These are phyloP conservation scores for Yarrowia osloensis DNA, from an alignment of 805 yeast species.

Conservation along the genomic window DNA sequence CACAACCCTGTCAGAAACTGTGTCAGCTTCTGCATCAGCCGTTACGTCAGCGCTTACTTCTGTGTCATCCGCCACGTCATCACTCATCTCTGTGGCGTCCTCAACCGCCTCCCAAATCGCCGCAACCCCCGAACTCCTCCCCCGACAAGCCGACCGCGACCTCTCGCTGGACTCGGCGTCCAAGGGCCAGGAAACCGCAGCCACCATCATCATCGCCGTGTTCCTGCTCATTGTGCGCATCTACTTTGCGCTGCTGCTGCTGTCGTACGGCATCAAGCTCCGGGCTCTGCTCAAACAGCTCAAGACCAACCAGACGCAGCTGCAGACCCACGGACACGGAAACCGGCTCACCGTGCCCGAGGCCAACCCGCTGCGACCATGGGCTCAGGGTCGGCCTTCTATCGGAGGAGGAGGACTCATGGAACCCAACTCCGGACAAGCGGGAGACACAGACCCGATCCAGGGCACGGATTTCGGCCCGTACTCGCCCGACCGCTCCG, in stretches of 20 bases:
- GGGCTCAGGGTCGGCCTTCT: constrained; percentile 20
- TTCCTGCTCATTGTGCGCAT: constrained; percentile 50
- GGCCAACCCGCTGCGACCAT: constrained; percentile 16
- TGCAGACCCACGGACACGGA: constrained; percentile 24
- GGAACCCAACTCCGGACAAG: neutral
- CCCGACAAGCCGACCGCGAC: constrained; percentile 4
- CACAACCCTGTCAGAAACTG: neutral
- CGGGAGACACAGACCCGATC: constrained; percentile 1
- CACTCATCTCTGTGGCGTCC: neutral
- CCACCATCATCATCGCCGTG: constrained; percentile 53
- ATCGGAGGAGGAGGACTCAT: constrained; percentile 8
- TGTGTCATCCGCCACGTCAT: neutral
- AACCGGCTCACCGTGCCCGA: constrained; percentile 15
- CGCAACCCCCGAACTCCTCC: too few relatives aligned
- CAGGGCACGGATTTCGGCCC: constrained; percentile 27
- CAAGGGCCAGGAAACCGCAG: constrained; percentile 41
- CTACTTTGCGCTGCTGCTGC: constrained; percentile 55
- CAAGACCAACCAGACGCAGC: constrained; percentile 28
- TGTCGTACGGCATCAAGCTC: constrained; percentile 48
- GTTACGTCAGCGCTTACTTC: neutral
- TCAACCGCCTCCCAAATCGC: neutral
- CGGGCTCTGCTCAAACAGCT: constrained; percentile 24
- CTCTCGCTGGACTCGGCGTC: constrained; percentile 33
- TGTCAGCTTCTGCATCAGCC: neutral
- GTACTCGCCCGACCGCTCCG: constrained; percentile 22